A percentile compares a stretch with the other conserved stretches of the same genome.
Conservation (phyloP, 148 eudicot species). For the Rhododendron henanense region DNA sequence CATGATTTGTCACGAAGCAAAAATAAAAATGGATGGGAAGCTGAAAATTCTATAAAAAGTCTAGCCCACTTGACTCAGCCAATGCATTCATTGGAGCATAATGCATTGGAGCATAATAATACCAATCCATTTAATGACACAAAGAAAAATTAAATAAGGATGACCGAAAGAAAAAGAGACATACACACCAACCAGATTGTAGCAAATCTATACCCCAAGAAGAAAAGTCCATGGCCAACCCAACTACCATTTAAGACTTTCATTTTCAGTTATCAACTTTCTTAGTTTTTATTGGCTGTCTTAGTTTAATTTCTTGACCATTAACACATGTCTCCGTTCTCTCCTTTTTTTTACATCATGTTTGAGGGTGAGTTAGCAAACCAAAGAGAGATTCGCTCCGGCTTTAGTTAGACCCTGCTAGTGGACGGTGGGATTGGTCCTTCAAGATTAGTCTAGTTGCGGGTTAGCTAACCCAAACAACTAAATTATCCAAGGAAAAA, state of each 20-base stretch:
- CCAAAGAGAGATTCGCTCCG: not conserved
- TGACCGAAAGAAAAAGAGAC: not conserved
- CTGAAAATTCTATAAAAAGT: not conserved
- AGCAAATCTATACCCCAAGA: not conserved
- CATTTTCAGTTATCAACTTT: not conserved
- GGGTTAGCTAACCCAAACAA: too few relatives aligned
- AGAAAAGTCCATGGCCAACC: not conserved
- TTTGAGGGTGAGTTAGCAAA: not conserved
- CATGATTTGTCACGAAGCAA: not conserved
- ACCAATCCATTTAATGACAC: not conserved
- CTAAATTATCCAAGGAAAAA: too few relatives aligned
- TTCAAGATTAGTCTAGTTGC: not conserved
- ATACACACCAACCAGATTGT: not conserved
- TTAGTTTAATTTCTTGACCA: not conserved
- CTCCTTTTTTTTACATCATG: too few relatives aligned
- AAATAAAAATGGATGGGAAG: not conserved
- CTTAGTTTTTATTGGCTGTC: not conserved
- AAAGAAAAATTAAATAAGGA: not conserved
- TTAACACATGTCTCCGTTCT: not conserved
- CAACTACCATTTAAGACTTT: not conserved
- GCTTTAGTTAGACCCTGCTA: too few relatives aligned
- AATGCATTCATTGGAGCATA: not conserved
- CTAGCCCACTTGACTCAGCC: not conserved
- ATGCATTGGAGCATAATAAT: not conserved
- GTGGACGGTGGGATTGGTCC: not conserved